Evolutionary conservation across 352 stramenopile genomes (phyloP).

Genomic region (Globisporangium nodosum): DNA sequence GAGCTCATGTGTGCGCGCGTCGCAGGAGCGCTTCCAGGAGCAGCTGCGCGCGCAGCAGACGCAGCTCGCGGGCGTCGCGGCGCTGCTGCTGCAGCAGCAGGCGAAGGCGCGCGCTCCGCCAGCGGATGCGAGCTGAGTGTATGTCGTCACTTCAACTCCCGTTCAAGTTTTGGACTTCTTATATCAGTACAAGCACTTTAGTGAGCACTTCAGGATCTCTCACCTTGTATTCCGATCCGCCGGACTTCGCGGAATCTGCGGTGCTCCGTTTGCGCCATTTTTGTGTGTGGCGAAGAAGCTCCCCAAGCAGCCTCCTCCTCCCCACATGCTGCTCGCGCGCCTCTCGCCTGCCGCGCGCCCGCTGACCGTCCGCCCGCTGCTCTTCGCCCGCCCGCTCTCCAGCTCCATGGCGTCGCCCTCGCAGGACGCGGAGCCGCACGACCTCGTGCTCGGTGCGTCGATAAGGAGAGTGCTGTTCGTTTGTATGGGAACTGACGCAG

Average conservation of each 20-base stretch:
- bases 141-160: not conserved
- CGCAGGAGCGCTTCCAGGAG: constrained; percentile 28
- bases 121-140: not conserved
- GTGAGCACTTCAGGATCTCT: no score
- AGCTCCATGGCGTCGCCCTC: constrained; percentile 26
- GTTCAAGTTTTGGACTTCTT: not conserved
- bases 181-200: no score
- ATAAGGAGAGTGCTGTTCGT: not conserved
- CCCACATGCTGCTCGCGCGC: constrained; percentile 44
- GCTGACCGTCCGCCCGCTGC: not conserved
- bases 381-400: constrained; percentile 20
- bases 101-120: no score
- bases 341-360: constrained; percentile 14
- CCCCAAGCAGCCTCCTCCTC: constrained; percentile 7
- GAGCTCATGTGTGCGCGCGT: not conserved
- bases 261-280: constrained; percentile 13
- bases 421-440: constrained; percentile 29
- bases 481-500: not conserved
- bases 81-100: not conserved
- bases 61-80: constrained; percentile 31
- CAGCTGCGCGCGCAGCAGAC: constrained; percentile 31
- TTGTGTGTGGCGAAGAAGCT: constrained; percentile 3
- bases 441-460: constrained; percentile 52
- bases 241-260: not conserved
- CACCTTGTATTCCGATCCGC: not conserved